These are phyloP conservation scores for Cyphellophora europaea DNA, from an alignment of 2,329 filamentous ascomycete genomes.

Conservation along the genomic window DNA sequence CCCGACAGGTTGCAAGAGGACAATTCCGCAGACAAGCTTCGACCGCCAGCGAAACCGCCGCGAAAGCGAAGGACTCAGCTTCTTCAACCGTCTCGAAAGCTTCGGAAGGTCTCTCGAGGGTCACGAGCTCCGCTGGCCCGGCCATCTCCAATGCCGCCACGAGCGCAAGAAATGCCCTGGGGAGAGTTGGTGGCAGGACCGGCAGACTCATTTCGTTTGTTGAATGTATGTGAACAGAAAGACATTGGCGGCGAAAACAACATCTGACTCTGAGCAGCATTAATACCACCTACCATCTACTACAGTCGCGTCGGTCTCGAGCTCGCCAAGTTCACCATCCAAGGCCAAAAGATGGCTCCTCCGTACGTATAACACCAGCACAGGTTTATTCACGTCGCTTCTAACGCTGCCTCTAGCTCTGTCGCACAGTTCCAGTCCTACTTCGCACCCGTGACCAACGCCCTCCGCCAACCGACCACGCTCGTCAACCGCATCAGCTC, in stretches of 20 bases:
- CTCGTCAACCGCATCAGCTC: slow-evolving; percentile 35
- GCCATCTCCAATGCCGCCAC: slow-evolving; percentile 65
- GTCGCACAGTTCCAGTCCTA: slow-evolving; percentile 79
- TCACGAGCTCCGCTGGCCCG: slow-evolving; percentile 69
- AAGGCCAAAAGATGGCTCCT: slow-evolving; percentile 81
- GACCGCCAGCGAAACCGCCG: slow-evolving; percentile 34
- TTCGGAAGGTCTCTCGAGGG: slow-evolving; percentile 71
- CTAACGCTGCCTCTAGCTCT: slow-evolving; percentile 8
- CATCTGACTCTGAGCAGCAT: slow-evolving; percentile 44
- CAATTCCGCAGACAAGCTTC: slow-evolving; percentile 40
- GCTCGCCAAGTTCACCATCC: slow-evolving; percentile 78
- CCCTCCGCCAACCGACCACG: slow-evolving; percentile 60
- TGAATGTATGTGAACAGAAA: slow-evolving; percentile 59
- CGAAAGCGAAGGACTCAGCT: slow-evolving; percentile 35
- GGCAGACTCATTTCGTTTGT: slow-evolving; percentile 69
- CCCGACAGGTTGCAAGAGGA: too few relatives aligned
- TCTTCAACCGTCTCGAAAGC: slow-evolving; percentile 50
- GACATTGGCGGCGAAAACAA: slow-evolving; percentile 1
- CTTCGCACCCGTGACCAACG: slow-evolving; percentile 66
- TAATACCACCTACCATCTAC: slow-evolving; percentile 80
- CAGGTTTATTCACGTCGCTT: slow-evolving; percentile 4
- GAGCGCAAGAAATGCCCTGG: slow-evolving; percentile 55
- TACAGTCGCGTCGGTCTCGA: slow-evolving; percentile 85
- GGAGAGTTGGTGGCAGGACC: slow-evolving; percentile 73
- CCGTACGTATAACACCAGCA: slow-evolving; percentile 58